phyloP scores from a whole-genome alignment of 768 basidiomycete genomes.

The Rhizopogon rudus region DNA sequence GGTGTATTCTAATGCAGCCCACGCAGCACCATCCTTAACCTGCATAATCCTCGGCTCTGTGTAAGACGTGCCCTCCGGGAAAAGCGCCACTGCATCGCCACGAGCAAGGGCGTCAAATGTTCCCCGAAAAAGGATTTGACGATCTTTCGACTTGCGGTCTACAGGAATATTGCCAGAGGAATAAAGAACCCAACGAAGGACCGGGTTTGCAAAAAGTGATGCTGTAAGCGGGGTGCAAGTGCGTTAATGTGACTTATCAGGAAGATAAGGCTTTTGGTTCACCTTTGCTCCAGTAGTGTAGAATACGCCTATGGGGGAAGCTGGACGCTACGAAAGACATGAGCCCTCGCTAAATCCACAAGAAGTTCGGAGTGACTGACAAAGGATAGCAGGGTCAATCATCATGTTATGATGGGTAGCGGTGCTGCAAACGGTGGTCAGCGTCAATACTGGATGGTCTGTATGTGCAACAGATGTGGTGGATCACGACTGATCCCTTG shows the following conservation, averaged over 20 bases:
- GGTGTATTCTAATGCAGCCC: conserved; percentile 91
- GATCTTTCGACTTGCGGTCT: conserved; percentile 91
- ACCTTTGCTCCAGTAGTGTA: conserved; percentile 96
- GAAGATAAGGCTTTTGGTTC: conserved; percentile 8
- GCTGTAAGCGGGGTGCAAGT: conserved; percentile 34
- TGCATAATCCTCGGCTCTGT: conserved; percentile 93
- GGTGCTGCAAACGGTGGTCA: conserved; percentile 39
- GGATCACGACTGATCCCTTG: too few species aligned
- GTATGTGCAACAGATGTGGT: not conserved
- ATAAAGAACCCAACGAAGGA: conserved; percentile 65
- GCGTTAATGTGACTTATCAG: not conserved
- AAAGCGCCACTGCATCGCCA: conserved; percentile 86
- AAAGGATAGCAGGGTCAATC: conserved; percentile 79
- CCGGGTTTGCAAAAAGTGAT: conserved; percentile 76
- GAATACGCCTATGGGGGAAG: conserved; percentile 74
- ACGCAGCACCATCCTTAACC: conserved; percentile 89
- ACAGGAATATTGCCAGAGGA: conserved; percentile 98
- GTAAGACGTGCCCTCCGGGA: conserved; percentile 92
- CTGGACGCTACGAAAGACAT: conserved; percentile 51
- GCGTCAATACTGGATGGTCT: not conserved
- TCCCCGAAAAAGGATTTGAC: conserved; percentile 80
- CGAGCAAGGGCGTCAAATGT: conserved; percentile 80
- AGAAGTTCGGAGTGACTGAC: conserved; percentile 37
- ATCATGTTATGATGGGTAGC: conserved; percentile 96
- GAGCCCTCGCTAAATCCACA: conserved; percentile 11